Percentiles rank a stretch among this genome's conserved stretches.
These are phyloP conservation scores for Diaporthe capsici DNA, from an alignment of 2,329 filamentous ascomycete genomes.

Conservation along the genomic window DNA sequence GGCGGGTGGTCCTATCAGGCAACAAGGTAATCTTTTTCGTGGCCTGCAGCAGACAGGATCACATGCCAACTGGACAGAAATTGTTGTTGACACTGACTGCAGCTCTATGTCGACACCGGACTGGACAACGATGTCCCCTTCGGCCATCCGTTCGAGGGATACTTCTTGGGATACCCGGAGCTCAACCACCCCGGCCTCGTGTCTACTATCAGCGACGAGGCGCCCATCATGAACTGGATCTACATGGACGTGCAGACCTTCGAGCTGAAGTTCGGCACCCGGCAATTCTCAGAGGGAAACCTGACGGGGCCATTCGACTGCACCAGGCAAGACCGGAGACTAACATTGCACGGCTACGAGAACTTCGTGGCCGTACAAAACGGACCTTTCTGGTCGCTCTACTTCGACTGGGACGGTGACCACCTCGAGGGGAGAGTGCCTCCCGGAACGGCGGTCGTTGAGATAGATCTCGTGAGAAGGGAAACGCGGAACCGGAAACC, in stretches of 20 bases:
- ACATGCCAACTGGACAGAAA: not conserved
- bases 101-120: constrained; percentile 63
- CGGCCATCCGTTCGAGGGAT: constrained; percentile 68
- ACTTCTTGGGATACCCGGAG: constrained; percentile 71
- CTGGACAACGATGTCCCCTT: constrained; percentile 47
- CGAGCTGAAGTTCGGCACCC: constrained; percentile 62
- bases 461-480: constrained; percentile 66
- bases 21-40: constrained; percentile 53
- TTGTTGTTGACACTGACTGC: constrained; percentile 15
- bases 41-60: not conserved
- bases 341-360: constrained; percentile 65
- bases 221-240: constrained; percentile 66
- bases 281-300: constrained; percentile 58
- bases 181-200: constrained; percentile 60
- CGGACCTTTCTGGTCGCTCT: constrained; percentile 61
- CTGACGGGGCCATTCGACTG: constrained; percentile 65
- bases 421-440: constrained; percentile 60
- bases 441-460: constrained; percentile 64
- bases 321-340: constrained; percentile 64
- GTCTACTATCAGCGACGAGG: constrained; percentile 62
- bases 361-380: constrained; percentile 64
- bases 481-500: constrained; percentile 55
- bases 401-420: constrained; percentile 64
- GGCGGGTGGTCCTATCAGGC: constrained; percentile 59
- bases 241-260: constrained; percentile 61